Percentiles rank a stretch among this genome's conserved stretches.
phyloP scores from a whole-genome alignment of 169 alveolate species.

The Plasmodium relictum region DNA sequence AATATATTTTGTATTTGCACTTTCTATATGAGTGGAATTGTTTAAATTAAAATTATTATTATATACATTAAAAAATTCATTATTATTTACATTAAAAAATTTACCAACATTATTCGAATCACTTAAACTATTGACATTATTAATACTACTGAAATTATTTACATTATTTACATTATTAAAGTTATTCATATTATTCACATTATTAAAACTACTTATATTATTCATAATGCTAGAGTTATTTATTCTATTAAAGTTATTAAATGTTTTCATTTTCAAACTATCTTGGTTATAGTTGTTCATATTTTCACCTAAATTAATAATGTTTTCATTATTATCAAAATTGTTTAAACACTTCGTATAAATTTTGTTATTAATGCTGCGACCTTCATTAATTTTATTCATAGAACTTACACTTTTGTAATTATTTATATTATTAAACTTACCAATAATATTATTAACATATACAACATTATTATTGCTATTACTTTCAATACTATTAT shows the following conservation, averaged over 20 bases:
- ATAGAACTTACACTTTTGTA: conserved; percentile 19
- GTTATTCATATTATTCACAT: conserved; percentile 2
- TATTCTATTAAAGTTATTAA: conserved; percentile 5
- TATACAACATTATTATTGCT: conserved; percentile 10
- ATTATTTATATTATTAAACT: neutral
- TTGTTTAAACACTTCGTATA: neutral
- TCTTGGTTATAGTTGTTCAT: conserved; percentile 26
- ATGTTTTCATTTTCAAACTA: conserved; percentile 21
- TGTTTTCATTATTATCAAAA: conserved; percentile 50
- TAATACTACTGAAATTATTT: neutral
- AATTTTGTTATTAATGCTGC: conserved; percentile 33
- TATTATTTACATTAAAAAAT: conserved; percentile 18
- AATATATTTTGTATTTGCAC: neutral
- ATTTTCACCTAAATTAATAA: conserved; percentile 26
- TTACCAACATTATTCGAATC: conserved; percentile 16
- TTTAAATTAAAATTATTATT: conserved; percentile 9
- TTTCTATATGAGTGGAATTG: conserved; percentile 4
- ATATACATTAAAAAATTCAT: conserved; percentile 8
- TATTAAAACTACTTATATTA: conserved; percentile 18
- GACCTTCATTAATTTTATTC: conserved; percentile 29
- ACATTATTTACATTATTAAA: neutral
- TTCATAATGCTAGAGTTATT: conserved; percentile 1
- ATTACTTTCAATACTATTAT: conserved; percentile 1
- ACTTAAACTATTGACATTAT: conserved; percentile 4
- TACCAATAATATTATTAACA: conserved; percentile 1